These are phyloP conservation scores for Cicer bijugum DNA, from an alignment of 306 rosid genomes.

Conservation along the genomic window DNA sequence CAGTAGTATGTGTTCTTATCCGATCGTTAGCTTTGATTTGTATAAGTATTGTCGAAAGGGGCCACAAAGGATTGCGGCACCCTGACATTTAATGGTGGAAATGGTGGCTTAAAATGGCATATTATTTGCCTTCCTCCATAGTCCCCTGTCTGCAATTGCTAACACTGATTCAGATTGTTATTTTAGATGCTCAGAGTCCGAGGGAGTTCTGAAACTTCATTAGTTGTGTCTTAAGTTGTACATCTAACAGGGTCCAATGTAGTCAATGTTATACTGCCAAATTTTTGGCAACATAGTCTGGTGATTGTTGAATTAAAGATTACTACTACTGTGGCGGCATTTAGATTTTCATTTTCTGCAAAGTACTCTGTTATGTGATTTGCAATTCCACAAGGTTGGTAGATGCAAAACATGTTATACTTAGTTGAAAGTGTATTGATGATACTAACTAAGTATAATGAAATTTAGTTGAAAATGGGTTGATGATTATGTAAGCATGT, in stretches of 20 bases:
- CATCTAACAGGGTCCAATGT: neutral
- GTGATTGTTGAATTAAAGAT: neutral
- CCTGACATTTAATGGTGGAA: no score
- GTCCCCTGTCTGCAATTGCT: no score
- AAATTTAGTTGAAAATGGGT: neutral
- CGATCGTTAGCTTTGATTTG: neutral
- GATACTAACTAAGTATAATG: neutral
- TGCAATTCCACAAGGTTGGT: conserved; percentile 17
- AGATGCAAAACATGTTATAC: conserved; percentile 21
- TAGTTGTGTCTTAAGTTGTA: conserved; percentile 14
- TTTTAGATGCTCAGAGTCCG: neutral
- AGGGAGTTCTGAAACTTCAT: neutral
- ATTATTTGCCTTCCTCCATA: no score
- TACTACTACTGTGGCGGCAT: conserved; percentile 4
- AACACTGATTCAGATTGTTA: neutral
- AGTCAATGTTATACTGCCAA: conserved; percentile 32
- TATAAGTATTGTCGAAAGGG: no score
- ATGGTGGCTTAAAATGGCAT: no score
- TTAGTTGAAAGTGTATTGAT: conserved; percentile 15
- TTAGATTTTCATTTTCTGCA: conserved; percentile 3
- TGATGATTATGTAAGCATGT: conserved; percentile 20
- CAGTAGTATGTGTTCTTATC: conserved; percentile 20
- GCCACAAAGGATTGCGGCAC: no score
- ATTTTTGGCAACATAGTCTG: neutral
- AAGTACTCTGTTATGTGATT: conserved; percentile 11